phyloP scores from a whole-genome alignment of 192 early-diverging fungal genomes.

The Linnemannia exigua region DNA sequence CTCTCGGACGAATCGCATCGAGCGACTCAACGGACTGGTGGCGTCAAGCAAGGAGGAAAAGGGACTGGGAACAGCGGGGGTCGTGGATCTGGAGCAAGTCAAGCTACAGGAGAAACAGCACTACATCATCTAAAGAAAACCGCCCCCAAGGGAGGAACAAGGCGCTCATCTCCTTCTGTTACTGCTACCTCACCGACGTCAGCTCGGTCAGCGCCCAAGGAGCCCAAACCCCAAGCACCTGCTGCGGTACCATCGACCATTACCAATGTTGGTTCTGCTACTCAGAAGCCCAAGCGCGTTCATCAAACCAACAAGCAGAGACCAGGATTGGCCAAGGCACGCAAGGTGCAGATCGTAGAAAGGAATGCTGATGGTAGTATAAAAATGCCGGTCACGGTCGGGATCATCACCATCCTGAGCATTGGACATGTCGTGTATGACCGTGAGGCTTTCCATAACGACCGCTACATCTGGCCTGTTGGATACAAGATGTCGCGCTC shows the following conservation, averaged over 20 bases:
- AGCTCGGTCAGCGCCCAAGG: background rate
- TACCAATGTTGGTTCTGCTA: slow-evolving; percentile 41
- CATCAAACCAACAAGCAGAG: slow-evolving; percentile 45
- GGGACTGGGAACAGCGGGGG: background rate
- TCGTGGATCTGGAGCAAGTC: background rate
- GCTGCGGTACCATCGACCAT: slow-evolving; percentile 41
- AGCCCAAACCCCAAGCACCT: slow-evolving; percentile 5
- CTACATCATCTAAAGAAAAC: slow-evolving; percentile 24
- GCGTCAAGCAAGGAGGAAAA: background rate
- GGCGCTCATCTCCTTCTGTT: background rate
- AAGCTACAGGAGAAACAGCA: background rate
- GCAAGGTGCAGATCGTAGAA: slow-evolving; percentile 49
- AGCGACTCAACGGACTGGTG: background rate
- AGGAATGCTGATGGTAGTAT: slow-evolving; percentile 75
- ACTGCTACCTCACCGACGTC: background rate
- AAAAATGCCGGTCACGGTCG: slow-evolving; percentile 83
- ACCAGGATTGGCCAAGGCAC: slow-evolving; percentile 17
- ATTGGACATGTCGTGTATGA: slow-evolving; percentile 85
- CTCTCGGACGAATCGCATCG: background rate
- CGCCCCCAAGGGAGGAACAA: background rate
- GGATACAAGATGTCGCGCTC: slow-evolving; percentile 76
- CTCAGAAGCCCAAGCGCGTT: slow-evolving; percentile 47
- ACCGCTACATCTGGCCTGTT: slow-evolving; percentile 94
- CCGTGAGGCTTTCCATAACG: slow-evolving; percentile 85
- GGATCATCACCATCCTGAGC: slow-evolving; percentile 78